phyloP scores from a whole-genome alignment of 2,329 filamentous ascomycete species.

The Catunica adiposa region DNA sequence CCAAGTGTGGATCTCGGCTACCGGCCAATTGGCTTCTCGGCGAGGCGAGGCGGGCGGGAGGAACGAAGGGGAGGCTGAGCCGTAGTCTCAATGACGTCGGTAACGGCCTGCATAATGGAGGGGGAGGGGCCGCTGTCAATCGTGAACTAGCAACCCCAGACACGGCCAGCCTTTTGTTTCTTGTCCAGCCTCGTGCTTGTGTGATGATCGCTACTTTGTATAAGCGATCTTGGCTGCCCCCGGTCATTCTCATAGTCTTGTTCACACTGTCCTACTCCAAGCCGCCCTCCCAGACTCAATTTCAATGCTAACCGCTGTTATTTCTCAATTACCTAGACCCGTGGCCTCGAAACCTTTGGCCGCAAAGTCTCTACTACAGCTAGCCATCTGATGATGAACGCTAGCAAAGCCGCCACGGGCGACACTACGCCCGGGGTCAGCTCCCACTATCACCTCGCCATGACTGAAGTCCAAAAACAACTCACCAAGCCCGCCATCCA shows the following conservation, averaged over 20 bases:
- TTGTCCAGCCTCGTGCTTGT: too few relatives aligned
- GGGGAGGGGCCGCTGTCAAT: background rate
- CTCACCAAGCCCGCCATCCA: constrained; percentile 70
- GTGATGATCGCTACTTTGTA: too few relatives aligned
- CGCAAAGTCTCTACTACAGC: constrained; percentile 92
- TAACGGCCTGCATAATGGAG: too few relatives aligned
- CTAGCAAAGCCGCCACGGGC: constrained; percentile 26
- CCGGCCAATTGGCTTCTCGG: background rate
- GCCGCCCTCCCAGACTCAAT: background rate
- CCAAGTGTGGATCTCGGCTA: background rate
- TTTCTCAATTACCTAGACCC: constrained; percentile 38
- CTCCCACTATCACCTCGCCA: constrained; percentile 58
- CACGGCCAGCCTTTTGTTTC: too few relatives aligned
- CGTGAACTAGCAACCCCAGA: background rate
- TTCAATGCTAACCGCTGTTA: constrained; percentile 1
- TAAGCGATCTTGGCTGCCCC: too few relatives aligned
- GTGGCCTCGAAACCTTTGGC: constrained; percentile 80
- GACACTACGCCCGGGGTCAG: constrained; percentile 31
- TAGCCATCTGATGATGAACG: constrained; percentile 65
- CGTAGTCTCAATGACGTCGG: background rate
- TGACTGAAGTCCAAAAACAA: constrained; percentile 80
- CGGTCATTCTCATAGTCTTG: background rate
- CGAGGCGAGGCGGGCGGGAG: background rate
- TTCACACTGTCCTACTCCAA: background rate
- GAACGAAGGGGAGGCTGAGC: background rate